These are phyloP conservation scores for Coprinellus micaceus DNA, from an alignment of 768 basidiomycete species.

Conservation along the genomic window DNA sequence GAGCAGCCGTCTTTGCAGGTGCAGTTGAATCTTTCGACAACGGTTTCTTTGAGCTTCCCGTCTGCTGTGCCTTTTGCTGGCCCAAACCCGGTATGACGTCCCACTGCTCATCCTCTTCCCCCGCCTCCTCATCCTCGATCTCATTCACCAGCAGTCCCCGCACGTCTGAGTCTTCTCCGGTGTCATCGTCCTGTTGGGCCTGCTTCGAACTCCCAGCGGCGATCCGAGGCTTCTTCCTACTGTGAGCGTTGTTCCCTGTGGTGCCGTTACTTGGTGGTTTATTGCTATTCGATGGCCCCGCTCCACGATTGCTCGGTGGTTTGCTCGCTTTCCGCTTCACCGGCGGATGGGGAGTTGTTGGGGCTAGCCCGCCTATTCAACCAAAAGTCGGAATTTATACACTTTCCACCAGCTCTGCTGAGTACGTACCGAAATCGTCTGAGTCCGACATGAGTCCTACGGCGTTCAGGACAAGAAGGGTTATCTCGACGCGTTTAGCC, in stretches of 20 bases:
- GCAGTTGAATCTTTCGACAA: slow-evolving; percentile 8
- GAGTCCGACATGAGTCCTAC: slow-evolving; percentile 17
- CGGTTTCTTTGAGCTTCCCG: slow-evolving; percentile 19
- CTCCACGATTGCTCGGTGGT: background rate
- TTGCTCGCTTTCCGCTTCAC: slow-evolving; percentile 6
- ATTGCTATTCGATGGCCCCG: slow-evolving; percentile 2
- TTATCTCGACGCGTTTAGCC: slow-evolving; percentile 1
- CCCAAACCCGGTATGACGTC: slow-evolving; percentile 10
- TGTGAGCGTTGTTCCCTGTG: background rate
- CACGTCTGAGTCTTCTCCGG: background rate
- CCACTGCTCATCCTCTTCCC: slow-evolving; percentile 18
- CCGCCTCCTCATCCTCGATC: slow-evolving; percentile 14
- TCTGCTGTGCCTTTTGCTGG: no score
- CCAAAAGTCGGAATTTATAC: background rate
- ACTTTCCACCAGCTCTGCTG: no score
- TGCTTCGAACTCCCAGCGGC: slow-evolving; percentile 4
- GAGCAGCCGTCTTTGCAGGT: background rate
- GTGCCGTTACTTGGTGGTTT: slow-evolving; percentile 4
- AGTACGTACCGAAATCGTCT: slow-evolving; percentile 18
- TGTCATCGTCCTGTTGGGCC: background rate
- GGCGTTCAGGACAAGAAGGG: background rate
- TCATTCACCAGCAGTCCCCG: slow-evolving; percentile 9
- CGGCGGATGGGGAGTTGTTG: slow-evolving; percentile 17
- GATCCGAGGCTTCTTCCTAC: slow-evolving; percentile 1
- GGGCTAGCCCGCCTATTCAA: slow-evolving; percentile 18